Percentiles rank a stretch among this genome's conserved stretches.
phyloP scores from a whole-genome alignment of 1,284 basidiomycete species.

The Cutaneotrichosporon cyanovorans region DNA sequence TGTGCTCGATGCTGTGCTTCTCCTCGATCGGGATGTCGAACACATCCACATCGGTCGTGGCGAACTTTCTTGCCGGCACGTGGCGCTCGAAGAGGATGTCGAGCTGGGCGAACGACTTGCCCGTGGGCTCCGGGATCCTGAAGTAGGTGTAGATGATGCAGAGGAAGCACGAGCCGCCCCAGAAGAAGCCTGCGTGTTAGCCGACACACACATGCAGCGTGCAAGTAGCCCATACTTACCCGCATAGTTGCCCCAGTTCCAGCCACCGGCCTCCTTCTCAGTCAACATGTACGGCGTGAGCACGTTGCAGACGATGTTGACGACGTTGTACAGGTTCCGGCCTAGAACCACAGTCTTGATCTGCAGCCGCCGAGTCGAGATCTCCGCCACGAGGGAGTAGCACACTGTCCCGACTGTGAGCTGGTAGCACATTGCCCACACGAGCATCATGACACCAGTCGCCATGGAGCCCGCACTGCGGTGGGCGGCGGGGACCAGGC shows the following conservation, averaged over 20 bases:
- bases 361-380: slow-evolving; percentile 48
- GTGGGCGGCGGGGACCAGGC: slow-evolving; percentile 35
- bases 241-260: slow-evolving; percentile 42
- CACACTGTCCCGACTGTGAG: slow-evolving; percentile 39
- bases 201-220: too few species aligned
- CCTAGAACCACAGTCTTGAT: slow-evolving; percentile 52
- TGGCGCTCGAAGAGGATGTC: slow-evolving; percentile 43
- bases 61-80: slow-evolving; percentile 27
- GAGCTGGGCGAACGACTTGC: slow-evolving; percentile 46
- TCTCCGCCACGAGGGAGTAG: slow-evolving; percentile 47
- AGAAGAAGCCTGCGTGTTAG: slow-evolving; percentile 26
- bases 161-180: slow-evolving; percentile 33
- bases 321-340: slow-evolving; percentile 43
- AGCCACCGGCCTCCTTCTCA: slow-evolving; percentile 22
- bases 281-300: slow-evolving; percentile 48
- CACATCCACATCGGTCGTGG: slow-evolving; percentile 17
- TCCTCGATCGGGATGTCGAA: slow-evolving; percentile 13
- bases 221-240: slow-evolving; percentile 14
- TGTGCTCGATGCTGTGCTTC: not conserved
- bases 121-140: slow-evolving; percentile 38
- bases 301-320: slow-evolving; percentile 45
- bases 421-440: slow-evolving; percentile 45
- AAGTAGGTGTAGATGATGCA: slow-evolving; percentile 30
- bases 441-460: slow-evolving; percentile 46
- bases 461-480: slow-evolving; percentile 33